Base-by-base conservation (phyloP, 768 basidiomycete species). In the Exidia glandulosa region DNA sequence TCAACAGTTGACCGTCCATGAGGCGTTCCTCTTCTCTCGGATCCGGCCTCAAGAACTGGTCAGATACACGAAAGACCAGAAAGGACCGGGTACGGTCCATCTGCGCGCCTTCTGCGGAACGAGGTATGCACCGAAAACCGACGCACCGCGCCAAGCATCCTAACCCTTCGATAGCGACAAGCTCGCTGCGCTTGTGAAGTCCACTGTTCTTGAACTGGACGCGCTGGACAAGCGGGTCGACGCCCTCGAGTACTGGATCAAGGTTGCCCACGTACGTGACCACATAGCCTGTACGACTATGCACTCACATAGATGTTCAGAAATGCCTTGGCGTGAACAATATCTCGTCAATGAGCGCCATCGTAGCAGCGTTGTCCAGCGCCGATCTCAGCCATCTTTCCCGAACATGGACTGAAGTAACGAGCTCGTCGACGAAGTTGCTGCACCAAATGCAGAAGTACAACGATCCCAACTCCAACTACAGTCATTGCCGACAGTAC, bases 31-130 rank as follows among this genome's bases (percentile, higher is more conserved):
- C 4, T 95, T 93, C 70, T 71, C 76, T 60, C 83, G 82, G 67
- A 81, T 94, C 60, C 80, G 81, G 7, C 78, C 83, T 6, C 81
- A 81, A 41, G 90, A 94, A 65, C 94, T 88, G 68, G 74, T 95
- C 32, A 68, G 74, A 33, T 90, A 89, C 70, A 70, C 77, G 3
- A 79, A 78, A 61, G 56, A 57, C 29, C 69, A 71, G 32, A 73
- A 67, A 10, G 76, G 76, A 32, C 63, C 71, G 32, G 62, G 65
- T 1, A 75, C 79, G 29, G 73, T 71, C 57, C 79, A 80, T 27
- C 67, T 88, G 36, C 61, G 63, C 23, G 71, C 73, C 1, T 61
- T 61, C 34, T 37, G 50, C 19, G 50, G 27, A 10, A 54, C 50
- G 27, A 54, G 76, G 76, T 61, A 13, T 66, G 45, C 10, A 14